These are phyloP conservation scores for Hypoxylon sp. DNA, from an alignment of 2,329 filamentous ascomycete genomes.

Conservation along the genomic window DNA sequence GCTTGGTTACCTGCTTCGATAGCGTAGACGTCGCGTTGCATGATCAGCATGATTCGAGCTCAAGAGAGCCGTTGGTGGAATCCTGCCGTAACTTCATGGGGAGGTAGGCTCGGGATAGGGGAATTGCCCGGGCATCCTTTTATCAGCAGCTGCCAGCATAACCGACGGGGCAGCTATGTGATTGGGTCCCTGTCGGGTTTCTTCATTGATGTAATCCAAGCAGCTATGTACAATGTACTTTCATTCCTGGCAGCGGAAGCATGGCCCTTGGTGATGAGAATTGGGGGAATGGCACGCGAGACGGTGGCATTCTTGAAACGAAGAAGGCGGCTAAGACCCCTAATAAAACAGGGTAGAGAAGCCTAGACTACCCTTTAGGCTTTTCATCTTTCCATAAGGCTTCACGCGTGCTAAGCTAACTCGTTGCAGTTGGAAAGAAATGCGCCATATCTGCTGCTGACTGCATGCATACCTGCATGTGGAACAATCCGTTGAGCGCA, in stretches of 20 bases:
- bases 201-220: neutral
- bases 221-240: constrained; percentile 2
- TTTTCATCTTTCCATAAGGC: constrained; percentile 9
- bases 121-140: constrained; percentile 11
- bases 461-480: constrained; percentile 33
- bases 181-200: neutral
- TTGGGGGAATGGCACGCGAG: constrained; percentile 22
- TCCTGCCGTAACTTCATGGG: constrained; percentile 21
- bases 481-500: constrained; percentile 21
- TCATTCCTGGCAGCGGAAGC: neutral
- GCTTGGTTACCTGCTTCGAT: constrained; percentile 13
- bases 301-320: constrained; percentile 19
- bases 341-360: constrained; percentile 9
- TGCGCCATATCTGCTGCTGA: constrained; percentile 31
- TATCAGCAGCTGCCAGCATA: constrained; percentile 9
- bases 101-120: constrained; percentile 15
- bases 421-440: constrained; percentile 3
- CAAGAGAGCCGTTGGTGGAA: constrained; percentile 16
- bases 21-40: constrained; percentile 22
- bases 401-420: constrained; percentile 14
- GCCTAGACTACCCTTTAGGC: constrained; percentile 6
- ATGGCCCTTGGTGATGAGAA: constrained; percentile 5
- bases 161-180: neutral
- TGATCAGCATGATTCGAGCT: constrained; percentile 34
- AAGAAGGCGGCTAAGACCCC: constrained; percentile 8